Base-by-base conservation (phyloP, 2,329 filamentous ascomycete genomes). In the Alternaria consortialis region DNA sequence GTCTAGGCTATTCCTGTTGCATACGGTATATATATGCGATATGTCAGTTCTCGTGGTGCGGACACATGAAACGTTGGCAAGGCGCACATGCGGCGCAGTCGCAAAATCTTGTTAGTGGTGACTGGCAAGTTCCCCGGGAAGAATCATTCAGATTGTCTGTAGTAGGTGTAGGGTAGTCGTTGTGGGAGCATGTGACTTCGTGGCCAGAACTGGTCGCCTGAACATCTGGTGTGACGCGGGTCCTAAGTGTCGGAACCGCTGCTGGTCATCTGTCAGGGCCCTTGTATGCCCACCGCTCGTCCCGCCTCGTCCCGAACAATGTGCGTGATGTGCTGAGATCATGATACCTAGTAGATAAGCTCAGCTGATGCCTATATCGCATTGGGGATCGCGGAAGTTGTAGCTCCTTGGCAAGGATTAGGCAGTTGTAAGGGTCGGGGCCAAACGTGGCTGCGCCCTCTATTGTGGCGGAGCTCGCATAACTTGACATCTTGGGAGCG, bases 331-430 rank as follows among this genome's bases (percentile, higher is more conserved):
- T 51, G 46, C 25, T 56, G 32, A 47, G 31, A 36, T 51, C 17
- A 42, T 51, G 8, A 34, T 27, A 42, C n/a, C 20, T 42, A 34
- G 44, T 36, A 42, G 58, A 59, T 57, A 53, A 57, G 56, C 42
- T 65, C 56, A 65, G 60, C 63, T 65, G 60, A 65, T 63, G 60
- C 40, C 56, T 60, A 52, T 52, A 54, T 63, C 50, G 53, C 56
- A 60, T 58, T 57, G 56, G 56, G 53, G 42, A 20, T 55, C 36
- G 50, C 58, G 53, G 50, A 54, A 34, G 56, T 32, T 51, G 56
- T 55, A 61, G 54, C 48, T 51, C 39, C 46, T 57, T 57, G 55
- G 55, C 55, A 43, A 44, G 31, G 11, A 29, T 56, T 58, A 63
- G 63, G 63, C 63, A 60, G 56, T 54, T 51, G 63, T 52, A 39